Evolutionary conservation across 495 filamentous ascomycete genomes (phyloP), one percentile per base, ranked within the genome.

Genomic region (Penicillium verhagenii): DNA sequence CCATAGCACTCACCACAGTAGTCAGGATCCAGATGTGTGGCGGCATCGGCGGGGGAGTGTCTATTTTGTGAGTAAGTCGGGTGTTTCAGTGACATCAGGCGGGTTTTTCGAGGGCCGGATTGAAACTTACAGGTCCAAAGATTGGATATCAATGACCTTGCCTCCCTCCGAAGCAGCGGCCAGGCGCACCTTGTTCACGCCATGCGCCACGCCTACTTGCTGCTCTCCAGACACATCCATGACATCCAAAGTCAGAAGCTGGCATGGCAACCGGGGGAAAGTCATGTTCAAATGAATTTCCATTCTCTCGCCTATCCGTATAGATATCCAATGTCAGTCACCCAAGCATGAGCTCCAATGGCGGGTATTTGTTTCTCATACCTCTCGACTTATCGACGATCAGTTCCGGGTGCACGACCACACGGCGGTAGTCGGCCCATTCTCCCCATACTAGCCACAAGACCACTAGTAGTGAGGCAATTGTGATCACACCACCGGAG

Each of bases 151-250:
- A 51, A 97, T 86, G 38, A 86, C 87, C n/a, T 77, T 74, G 33
- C 91, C 86, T 23, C 93, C 95, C 64, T 96, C 88, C 6, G 77
- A 76, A 49, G 71, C 73, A 1, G 90, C 77, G 35, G 83, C 75
- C 33, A 98, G 78, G 56, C 94, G 85, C 39, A 96, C 88, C 69
- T 96, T 96, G 66, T 81, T 87, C 56, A 98, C 83, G 23, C 94
- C 94, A 67, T 97, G 93, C 64, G 87, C 84, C 50, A 98, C 89
- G 38, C 94, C 95, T 46, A 87, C 86, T 67, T 98, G 94, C 66
- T 96, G 88, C 69, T 98, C 94, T 38, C 94, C 94, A 13, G 90
- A 95, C 10, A 98, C 92, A 72, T 98, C 94, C 94, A 98, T 97
- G 33, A 98, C 93, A 67, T 98, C 94, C 58, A 98, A 84, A 14